Base-by-base conservation (phyloP, 371 early-diverging fungal species). In the Nosema granulosis region DNA sequence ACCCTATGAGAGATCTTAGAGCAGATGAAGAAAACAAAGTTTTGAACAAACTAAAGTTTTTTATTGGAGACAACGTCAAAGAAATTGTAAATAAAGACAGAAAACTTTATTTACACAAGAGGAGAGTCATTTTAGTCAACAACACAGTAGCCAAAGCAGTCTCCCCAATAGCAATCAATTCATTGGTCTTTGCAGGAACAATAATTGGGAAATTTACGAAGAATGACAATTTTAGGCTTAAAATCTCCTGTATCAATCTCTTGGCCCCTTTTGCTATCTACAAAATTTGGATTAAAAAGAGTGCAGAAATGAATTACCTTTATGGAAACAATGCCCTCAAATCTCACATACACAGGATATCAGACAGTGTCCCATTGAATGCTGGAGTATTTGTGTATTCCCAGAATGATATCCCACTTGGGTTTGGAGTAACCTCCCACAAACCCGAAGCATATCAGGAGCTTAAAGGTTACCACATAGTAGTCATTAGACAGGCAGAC, bases 151-250 rank as follows among this genome's bases (percentile, higher is more conserved):
- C 61, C 0, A 84, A 82, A 68, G 73, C 43, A 37, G 70, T 72
- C 3, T 74, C 79, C 4, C 63, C 72, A 24, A 68, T 85, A 61
- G 32, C 79, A 13, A 75, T 68, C 35, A 92, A 94, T 83, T 89
- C 92, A 72, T 84, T 98, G 49, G 87, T 92, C 38, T 90, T 92
- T 24, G 86, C 92, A 51, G 99, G 99, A 52, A 88, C 91, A 11
- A 93, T 94, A 86, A 93, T 98, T 86, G 97, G 99, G 71, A 95
- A 95, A 87, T 95, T 97, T 84, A 92, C 97, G 71, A 95, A 95
- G 87, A 89, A 92, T 62, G 91, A 93, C 66, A 93, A 94, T 86
- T 98, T 98, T 87, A 89, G 89, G 67, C 87, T 98, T 76, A 92
- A 92, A 79, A 91, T 98, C 73, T 94, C 97, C 26, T 89, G 91